Evolutionary conservation across 371 early-diverging fungal genomes (phyloP), one percentile per base, ranked within the genome.

Genomic region (Lichtheimia ramosa): DNA sequence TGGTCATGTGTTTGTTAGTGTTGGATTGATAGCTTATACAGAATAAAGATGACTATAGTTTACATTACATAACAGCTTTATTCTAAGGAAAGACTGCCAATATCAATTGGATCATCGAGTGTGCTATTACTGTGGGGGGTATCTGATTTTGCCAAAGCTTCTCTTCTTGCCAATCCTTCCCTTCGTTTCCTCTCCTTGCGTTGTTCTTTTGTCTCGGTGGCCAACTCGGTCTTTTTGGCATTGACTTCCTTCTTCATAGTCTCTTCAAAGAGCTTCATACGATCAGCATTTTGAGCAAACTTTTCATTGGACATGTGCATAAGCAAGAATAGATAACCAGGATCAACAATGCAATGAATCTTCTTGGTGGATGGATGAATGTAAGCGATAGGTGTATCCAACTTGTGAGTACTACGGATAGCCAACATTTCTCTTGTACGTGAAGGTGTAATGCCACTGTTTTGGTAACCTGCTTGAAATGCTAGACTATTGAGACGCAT

Each of bases 391-490:
- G 88, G 88, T 8, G 79, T 77, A 55, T 85, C 88, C 20, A 87
- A 65, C 53, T 85, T 84, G 52, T 80, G 77, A 13, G 88, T 82
- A 48, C 79, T 81, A 8, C 85, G 73, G 40, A 87, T 83, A 8
- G 84, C 84, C 7, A 87, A 66, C 85, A 87, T 84, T 39, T 84
- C 80, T 18, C 88, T 72, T 43, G 79, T 75, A 12, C 71, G 68
- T 0, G 85, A 85, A 34, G 83, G 78, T 27, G 83, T 74, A 43
- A 87, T 80, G 27, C 88, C 88, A 13, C 84, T 83, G 46, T 87
- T 86, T 50, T 85, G 83, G 51, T 82, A 87, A 3, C 88, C 88
- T 16, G 77, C 74, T 63, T 77, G 78, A 56, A 77, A 65, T 0
- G 84, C 83, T 13, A 75, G 62, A 39, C 71, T 72, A n/a, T 83